Base-by-base conservation (phyloP, 2,329 filamentous ascomycete species). In the Fusarium fracticaudum region DNA sequence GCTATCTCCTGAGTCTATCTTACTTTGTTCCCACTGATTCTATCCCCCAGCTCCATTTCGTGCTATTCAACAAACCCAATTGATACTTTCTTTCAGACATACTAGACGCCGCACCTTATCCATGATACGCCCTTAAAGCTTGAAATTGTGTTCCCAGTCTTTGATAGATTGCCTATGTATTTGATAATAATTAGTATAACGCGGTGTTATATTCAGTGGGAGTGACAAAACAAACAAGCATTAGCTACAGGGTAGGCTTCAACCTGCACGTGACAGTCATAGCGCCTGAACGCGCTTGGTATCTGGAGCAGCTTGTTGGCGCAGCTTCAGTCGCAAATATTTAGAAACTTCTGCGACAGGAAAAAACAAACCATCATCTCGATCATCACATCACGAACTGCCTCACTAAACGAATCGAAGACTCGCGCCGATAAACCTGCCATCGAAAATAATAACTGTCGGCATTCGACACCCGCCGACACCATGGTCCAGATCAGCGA, bases 401-500 rank as follows among this genome's bases (percentile, higher is more conserved):
- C 41, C 29, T 45, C 53, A 54, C 61, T 53, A 64, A 44, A 58
- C 51, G 53, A 45, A 51, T 50, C 64, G 67, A 66, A 55, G 24
- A 43, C 43, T 60, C 60, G 41, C 64, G 53, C 31, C 40, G 37
- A 59, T 43, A 69, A 40, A 29, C 29, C 9, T 33, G 54, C 64
- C 33, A 26, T 50, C 24, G 63, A 14, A 65, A 60, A 38, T 20
- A 40, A 41, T 18, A 55, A 58, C 57, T 70, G 57, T 60, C 62
- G 66, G 69, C 63, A 66, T 73, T 57, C 74, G 67, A 64, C 69
- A 72, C 69, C 78, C 74, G 79, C 80, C 80, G 81, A 78, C 82
- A 87, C 81, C 77, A 96, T 95, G 93, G 93, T 96, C 79, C 92
- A 95, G 83, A 95, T 96, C 85, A 97, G 93, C 87, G 95, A 98